Percentiles rank a stretch among this genome's conserved stretches.
Evolutionary conservation across 768 basidiomycete genomes (phyloP).

Genomic region (Russula virescens): DNA sequence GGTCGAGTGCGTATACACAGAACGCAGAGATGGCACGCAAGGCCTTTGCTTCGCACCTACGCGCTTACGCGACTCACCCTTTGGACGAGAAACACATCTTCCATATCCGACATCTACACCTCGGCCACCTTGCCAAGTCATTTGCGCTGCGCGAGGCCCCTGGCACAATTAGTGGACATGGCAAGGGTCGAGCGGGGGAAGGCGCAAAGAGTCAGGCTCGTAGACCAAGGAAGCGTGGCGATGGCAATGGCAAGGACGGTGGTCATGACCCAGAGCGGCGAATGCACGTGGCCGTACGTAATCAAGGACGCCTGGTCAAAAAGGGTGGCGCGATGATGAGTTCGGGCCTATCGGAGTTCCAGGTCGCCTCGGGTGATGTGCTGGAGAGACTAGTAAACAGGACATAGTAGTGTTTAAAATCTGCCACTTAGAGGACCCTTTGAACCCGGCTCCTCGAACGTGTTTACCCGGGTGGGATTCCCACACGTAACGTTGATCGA

Average conservation of each 20-base stretch:
- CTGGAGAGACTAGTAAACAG: conserved; percentile 51
- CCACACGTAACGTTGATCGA: too few relatives aligned
- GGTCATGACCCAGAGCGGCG: conserved; percentile 57
- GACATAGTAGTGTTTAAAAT: not conserved
- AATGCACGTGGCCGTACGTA: conserved; percentile 82
- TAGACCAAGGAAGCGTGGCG: conserved; percentile 19
- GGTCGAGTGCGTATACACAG: conserved; percentile 36
- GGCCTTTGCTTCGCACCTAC: conserved; percentile 88
- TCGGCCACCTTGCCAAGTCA: conserved; percentile 90
- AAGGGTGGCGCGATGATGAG: conserved; percentile 71
- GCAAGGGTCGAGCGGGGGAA: conserved; percentile 16
- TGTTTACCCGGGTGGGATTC: not conserved
- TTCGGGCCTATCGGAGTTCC: conserved; percentile 66
- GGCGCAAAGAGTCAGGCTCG: conserved; percentile 18
- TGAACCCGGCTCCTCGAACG: not conserved
- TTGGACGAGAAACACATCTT: conserved; percentile 94
- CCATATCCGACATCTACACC: conserved; percentile 88
- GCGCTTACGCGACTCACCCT: conserved; percentile 97
- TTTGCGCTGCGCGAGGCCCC: conserved; percentile 89
- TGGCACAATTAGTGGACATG: conserved; percentile 30
- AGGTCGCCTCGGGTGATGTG: conserved; percentile 59
- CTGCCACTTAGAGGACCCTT: not conserved
- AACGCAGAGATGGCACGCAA: conserved; percentile 70
- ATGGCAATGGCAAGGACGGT: conserved; percentile 14
- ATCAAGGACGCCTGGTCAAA: conserved; percentile 76